Evolutionary conservation across 768 basidiomycete species (phyloP), one percentile per base, ranked within the genome.

Genomic region (Psilocybe cyanescens): DNA sequence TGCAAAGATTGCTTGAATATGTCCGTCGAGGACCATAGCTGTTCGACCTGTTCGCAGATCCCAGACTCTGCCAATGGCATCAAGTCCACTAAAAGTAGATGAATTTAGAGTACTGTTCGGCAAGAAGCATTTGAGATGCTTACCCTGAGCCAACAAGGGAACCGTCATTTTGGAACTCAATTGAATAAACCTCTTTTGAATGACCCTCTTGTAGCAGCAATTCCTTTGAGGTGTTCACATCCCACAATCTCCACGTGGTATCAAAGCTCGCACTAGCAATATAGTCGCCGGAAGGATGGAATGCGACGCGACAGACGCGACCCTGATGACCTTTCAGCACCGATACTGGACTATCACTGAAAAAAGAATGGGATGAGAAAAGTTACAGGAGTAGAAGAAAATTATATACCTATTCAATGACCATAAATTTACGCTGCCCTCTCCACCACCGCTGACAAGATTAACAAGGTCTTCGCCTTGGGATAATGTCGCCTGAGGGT

Each of bases 191-290:
- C 71, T 97, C 96, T 71, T 95, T 96, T 3, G 95, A 95, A 71
- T 99, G 97, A 0, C 97, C 97, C 74, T 99, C 96, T 75, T 99
- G 97, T 9, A 96, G 75, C 30, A 97, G 77, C 9, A 99, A 72
- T 68, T 97, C 94, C 73, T 87, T 88, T 1, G 87, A 79, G 0
- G 88, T 92, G 55, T 83, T 81, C 12, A 95, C 90, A 74, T 99
- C 97, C 97, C 97, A 99, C 55, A 99, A 75, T 47, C 97, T 81
- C 97, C 97, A 99, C 29, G 97, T 93, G 14, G 94, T 97, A 74
- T 99, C 97, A 68, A 96, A 99, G 64, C 93, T 94, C 1, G 97
- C 96, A 62, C 94, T 96, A 1, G 92, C 96, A 30, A 97, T 85
- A 72, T 96, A 99, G 48, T 90, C 78, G 1, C 97, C 97, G 0